Evolutionary conservation across 495 filamentous ascomycete genomes (phyloP).

Genomic region (Aspergillus steynii): DNA sequence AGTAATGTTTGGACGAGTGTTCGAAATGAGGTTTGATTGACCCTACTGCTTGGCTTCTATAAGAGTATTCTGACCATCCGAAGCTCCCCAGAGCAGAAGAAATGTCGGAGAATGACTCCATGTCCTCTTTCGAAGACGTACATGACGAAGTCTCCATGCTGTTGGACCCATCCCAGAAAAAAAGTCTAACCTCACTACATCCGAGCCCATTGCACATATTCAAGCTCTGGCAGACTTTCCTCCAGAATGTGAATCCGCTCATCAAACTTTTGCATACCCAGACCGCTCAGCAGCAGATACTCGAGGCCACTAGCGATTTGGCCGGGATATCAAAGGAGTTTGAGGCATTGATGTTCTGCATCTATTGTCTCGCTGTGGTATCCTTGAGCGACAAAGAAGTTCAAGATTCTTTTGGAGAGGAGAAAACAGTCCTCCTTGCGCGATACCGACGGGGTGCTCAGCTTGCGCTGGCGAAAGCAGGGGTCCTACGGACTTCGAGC

Average conservation of each 20-base stretch:
- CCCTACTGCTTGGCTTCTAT: not conserved
- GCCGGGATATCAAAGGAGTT: conserved; percentile 33
- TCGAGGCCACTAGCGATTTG: conserved; percentile 39
- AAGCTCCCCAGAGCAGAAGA: conserved; percentile 52
- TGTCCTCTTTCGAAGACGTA: conserved; percentile 19
- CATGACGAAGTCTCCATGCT: conserved; percentile 27
- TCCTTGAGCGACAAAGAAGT: conserved; percentile 42
- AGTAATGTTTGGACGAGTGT: conserved; percentile 54
- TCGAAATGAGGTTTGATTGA: conserved; percentile 45
- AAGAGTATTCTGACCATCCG: not conserved
- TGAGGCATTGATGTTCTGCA: conserved; percentile 50
- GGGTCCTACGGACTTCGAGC: conserved; percentile 45
- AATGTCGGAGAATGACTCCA: conserved; percentile 24
- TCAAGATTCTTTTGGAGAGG: conserved; percentile 40
- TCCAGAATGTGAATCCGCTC: conserved; percentile 67
- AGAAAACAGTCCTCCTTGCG: conserved; percentile 36
- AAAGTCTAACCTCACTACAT: conserved; percentile 48
- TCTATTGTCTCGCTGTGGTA: conserved; percentile 47
- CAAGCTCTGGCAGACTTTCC: conserved; percentile 67
- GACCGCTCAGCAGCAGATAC: conserved; percentile 48
- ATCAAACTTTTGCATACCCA: conserved; percentile 71
- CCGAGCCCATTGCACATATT: conserved; percentile 69
- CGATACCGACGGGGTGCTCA: conserved; percentile 45
- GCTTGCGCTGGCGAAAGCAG: conserved; percentile 47
- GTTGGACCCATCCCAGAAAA: conserved; percentile 14